Percentiles rank a stretch among this genome's conserved stretches.
Evolutionary conservation across 129 eudicot species (phyloP).

Genomic region (Flaveria linearis): DNA sequence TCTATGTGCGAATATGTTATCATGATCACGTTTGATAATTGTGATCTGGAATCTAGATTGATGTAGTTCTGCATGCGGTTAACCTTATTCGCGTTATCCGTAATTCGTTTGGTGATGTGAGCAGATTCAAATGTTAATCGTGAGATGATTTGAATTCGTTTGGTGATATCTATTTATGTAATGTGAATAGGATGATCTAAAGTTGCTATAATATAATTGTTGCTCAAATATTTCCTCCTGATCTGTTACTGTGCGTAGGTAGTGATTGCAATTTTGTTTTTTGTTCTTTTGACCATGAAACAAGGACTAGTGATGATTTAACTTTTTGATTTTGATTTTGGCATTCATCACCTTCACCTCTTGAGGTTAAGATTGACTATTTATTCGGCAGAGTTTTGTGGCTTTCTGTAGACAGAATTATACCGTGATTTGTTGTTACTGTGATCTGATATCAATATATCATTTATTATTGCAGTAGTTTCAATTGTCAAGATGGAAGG

Average conservation of each 20-base stretch:
- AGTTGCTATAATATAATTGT: neutral
- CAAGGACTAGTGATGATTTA: slow-evolving; percentile 12
- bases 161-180: neutral
- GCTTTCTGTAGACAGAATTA: neutral
- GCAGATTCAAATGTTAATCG: neutral
- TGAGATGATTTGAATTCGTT: neutral
- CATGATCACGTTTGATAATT: slow-evolving; percentile 11
- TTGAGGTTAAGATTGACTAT: neutral
- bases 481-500: slow-evolving; percentile 56
- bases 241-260: slow-evolving; percentile 6
- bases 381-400: neutral
- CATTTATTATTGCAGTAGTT: slow-evolving; percentile 22
- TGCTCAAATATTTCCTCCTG: neutral
- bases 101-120: slow-evolving; percentile 4
- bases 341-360: neutral
- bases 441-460: neutral
- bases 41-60: slow-evolving; percentile 3
- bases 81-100: neutral
- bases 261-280: neutral
- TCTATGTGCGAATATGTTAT: neutral
- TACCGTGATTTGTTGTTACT: no score
- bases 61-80: slow-evolving; percentile 9
- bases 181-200: slow-evolving; percentile 17
- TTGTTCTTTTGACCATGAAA: neutral
- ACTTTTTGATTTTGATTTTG: slow-evolving; percentile 1